These are phyloP conservation scores for Peronospora belbahrii DNA, from an alignment of 352 stramenopile species.

Conservation along the genomic window DNA sequence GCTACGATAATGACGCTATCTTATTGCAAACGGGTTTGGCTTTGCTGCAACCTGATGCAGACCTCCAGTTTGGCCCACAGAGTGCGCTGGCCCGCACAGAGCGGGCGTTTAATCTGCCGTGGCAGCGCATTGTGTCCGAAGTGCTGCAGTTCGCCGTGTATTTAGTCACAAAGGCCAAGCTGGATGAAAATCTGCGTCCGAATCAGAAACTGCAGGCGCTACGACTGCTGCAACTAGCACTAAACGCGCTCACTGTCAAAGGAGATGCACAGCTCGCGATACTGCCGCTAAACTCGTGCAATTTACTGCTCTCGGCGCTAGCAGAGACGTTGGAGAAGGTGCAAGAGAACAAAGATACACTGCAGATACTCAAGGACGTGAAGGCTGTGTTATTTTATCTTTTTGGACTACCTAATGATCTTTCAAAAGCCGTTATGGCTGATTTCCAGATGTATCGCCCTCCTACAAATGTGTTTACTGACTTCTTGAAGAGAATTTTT, in stretches of 20 bases:
- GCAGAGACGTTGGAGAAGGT: conserved; percentile 45
- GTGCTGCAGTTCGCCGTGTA: conserved; percentile 63
- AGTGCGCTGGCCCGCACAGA: conserved; percentile 29
- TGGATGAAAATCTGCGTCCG: conserved; percentile 20
- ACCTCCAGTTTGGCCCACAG: conserved; percentile 9
- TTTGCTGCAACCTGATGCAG: conserved; percentile 22
- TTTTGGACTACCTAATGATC: conserved; percentile 38
- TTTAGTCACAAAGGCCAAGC: conserved; percentile 48
- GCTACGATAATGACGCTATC: conserved; percentile 40
- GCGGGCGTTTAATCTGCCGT: conserved; percentile 46
- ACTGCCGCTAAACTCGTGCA: conserved; percentile 61
- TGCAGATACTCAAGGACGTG: conserved; percentile 42
- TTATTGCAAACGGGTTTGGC: conserved; percentile 32
- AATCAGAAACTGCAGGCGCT: conserved; percentile 38
- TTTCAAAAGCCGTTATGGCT: conserved; percentile 2
- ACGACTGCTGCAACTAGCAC: conserved; percentile 44
- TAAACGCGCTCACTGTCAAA: conserved; percentile 34
- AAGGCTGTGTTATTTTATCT: conserved; percentile 56
- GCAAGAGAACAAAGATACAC: conserved; percentile 5
- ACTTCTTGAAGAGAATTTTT: conserved; percentile 58
- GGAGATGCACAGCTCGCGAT: conserved; percentile 34
- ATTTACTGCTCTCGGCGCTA: conserved; percentile 60
- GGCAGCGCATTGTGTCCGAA: conserved; percentile 49
- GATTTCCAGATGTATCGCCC: conserved; percentile 76
- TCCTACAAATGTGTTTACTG: conserved; percentile 66